phyloP scores from a whole-genome alignment of 345 rosid genomes.

The Acer negundo region DNA sequence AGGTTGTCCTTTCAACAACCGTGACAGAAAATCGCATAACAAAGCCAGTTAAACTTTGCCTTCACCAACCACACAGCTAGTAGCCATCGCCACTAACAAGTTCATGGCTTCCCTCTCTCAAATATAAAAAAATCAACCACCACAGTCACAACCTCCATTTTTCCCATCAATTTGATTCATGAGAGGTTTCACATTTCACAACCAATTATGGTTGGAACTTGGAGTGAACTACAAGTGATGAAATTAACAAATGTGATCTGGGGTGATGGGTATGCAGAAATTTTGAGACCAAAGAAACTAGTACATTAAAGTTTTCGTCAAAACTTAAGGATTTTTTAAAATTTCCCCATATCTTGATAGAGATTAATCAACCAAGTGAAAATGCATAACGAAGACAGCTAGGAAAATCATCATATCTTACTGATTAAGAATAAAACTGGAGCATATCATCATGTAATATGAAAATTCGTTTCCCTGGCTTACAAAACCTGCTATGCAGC shows the following conservation, averaged over 20 bases:
- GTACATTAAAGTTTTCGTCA: neutral
- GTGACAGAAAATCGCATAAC: neutral
- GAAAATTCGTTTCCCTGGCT: constrained; percentile 99
- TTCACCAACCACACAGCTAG: neutral
- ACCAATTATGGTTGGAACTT: neutral
- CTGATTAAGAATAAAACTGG: constrained; percentile 95
- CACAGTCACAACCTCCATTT: neutral
- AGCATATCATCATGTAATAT: constrained; percentile 99
- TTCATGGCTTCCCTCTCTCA: neutral
- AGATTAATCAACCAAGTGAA: neutral
- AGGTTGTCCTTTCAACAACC: neutral
- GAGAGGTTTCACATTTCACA: neutral
- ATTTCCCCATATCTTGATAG: neutral
- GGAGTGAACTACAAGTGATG: neutral
- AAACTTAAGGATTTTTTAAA: neutral
- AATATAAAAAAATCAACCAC: neutral
- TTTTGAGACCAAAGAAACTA: neutral
- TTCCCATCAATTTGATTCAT: neutral
- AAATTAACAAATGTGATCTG: neutral
- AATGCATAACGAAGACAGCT: constrained; percentile 4
- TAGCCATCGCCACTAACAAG: neutral
- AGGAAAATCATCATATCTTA: constrained; percentile 35
- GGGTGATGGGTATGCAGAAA: neutral
- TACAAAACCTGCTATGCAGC: constrained; percentile 69
- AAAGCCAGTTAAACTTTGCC: neutral